Evolutionary conservation across 2,329 filamentous ascomycete species (phyloP).

Genomic region (Diplodia sapinea): DNA sequence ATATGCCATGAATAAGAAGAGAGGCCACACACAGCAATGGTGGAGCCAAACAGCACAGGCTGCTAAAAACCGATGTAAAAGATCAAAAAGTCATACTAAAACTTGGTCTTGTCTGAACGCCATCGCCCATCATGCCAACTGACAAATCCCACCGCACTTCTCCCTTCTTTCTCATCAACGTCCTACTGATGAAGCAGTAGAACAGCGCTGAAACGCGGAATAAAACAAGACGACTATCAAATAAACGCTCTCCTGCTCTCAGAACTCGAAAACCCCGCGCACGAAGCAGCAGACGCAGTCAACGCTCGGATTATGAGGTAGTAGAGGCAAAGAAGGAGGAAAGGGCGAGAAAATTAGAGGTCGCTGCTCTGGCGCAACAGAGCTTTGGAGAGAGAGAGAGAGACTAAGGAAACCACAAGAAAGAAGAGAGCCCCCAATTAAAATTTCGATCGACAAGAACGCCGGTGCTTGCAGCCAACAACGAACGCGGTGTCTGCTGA

Average conservation of each 20-base stretch:
- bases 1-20: slow-evolving; percentile 12
- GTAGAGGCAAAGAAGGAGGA: slow-evolving; percentile 3
- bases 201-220: slow-evolving; percentile 28
- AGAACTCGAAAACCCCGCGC: not conserved
- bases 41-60: not conserved
- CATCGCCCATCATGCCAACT: slow-evolving; percentile 26
- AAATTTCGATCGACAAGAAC: slow-evolving; percentile 30
- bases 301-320: slow-evolving; percentile 25
- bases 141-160: not conserved
- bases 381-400: slow-evolving; percentile 6
- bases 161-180: slow-evolving; percentile 11
- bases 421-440: slow-evolving; percentile 29
- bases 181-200: slow-evolving; percentile 24
- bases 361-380: slow-evolving; percentile 10
- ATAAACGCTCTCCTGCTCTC: slow-evolving; percentile 11
- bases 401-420: slow-evolving; percentile 22
- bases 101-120: slow-evolving; percentile 29
- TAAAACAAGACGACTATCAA: slow-evolving; percentile 8
- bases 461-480: slow-evolving; percentile 29
- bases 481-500: slow-evolving; percentile 23
- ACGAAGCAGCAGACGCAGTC: slow-evolving; percentile 16
- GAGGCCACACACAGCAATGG: not conserved
- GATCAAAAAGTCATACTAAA: slow-evolving; percentile 25
- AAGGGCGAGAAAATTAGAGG: slow-evolving; percentile 13
- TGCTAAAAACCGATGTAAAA: not conserved